Evolutionary conservation across 164 flowering plant species (phyloP), one percentile per base, ranked within the genome.

Genomic region (Protea cynaroides): DNA sequence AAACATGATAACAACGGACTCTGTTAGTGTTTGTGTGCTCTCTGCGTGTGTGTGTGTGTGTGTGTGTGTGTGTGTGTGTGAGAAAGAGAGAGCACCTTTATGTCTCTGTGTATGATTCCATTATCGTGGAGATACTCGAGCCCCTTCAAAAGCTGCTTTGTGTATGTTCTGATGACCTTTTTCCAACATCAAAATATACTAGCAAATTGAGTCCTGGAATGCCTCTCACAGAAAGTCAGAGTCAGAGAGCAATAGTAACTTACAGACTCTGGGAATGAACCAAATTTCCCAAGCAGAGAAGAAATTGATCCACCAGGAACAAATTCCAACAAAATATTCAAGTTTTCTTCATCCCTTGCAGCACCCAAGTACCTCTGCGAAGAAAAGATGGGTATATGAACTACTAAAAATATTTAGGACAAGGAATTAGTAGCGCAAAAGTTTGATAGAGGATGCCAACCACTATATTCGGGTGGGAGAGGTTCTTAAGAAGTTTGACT

Each of bases 301-400:
- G 86, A 76, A 60, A 82, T 82, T 12, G 86, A 80, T 67, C 86
- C 86, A 53, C 86, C 86, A 49, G 86, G 82, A 44, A 82, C 84
- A 76, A 82, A 82, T 65, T 82, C 86, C 61, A 82, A 66, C 50
- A 82, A 61, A 65, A 82, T 82, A 65, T 80, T 82, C 38, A 82
- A 68, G 46, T 73, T 68, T 19, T 80, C 83, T 34, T 78, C 82
- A 72, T 82, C 84, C 65, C 79, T 80, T 17, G 72, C 79, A 21
- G 83, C 80, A 25, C 86, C 86, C 67, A 82, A 67, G 47, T 82
- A 82, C 78, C 83, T 78, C 86, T 82, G 64, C 64, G 46, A 2
- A 49, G 18, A 49, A 49, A 49, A 49, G 46, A 40, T 40, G 46
- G 14, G 46, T 8, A 15, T 49, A 4, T 15, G 52, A 49, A 19